Evolutionary conservation across 2,329 filamentous ascomycete genomes (phyloP).

Genomic region (Coniochaeta hoffmannii): DNA sequence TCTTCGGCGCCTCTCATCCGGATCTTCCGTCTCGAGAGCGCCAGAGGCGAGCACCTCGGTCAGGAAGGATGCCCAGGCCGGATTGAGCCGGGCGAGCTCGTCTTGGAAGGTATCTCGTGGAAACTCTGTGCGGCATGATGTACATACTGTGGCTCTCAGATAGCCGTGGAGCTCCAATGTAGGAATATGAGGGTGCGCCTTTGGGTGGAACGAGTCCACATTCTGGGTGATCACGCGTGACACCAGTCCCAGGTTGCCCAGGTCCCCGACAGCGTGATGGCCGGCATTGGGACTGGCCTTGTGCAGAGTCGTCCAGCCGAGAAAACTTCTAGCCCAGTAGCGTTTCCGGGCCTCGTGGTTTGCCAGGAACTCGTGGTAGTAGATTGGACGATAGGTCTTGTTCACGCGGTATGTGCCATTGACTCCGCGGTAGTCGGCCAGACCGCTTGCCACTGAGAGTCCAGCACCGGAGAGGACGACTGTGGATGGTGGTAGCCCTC

Average conservation of each 20-base stretch:
- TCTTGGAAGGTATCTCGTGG: constrained; percentile 68
- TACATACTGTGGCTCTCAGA: constrained; percentile 72
- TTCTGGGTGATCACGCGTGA: constrained; percentile 85
- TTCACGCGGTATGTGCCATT: constrained; percentile 92
- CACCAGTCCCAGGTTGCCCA: constrained; percentile 67
- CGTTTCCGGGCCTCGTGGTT: constrained; percentile 80
- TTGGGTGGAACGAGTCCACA: constrained; percentile 86
- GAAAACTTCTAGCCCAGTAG: constrained; percentile 92
- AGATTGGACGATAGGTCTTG: constrained; percentile 83
- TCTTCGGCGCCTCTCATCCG: constrained; percentile 55
- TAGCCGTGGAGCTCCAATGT: constrained; percentile 91
- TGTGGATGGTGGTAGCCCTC: constrained; percentile 37
- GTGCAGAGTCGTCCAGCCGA: constrained; percentile 81
- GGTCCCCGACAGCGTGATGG: constrained; percentile 68
- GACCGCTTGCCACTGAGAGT: constrained; percentile 84
- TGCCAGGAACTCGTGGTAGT: constrained; percentile 79
- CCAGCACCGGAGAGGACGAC: constrained; percentile 70
- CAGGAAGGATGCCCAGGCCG: constrained; percentile 75
- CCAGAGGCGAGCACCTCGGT: constrained; percentile 63
- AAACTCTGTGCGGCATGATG: constrained; percentile 66
- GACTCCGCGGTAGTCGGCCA: constrained; percentile 85
- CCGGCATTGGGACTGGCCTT: constrained; percentile 72
- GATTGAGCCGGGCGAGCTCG: constrained; percentile 71
- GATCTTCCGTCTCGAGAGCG: constrained; percentile 71
- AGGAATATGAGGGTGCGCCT: constrained; percentile 64